Base-by-base conservation (phyloP, 2,329 filamentous ascomycete species). In the Exophiala sp. region DNA sequence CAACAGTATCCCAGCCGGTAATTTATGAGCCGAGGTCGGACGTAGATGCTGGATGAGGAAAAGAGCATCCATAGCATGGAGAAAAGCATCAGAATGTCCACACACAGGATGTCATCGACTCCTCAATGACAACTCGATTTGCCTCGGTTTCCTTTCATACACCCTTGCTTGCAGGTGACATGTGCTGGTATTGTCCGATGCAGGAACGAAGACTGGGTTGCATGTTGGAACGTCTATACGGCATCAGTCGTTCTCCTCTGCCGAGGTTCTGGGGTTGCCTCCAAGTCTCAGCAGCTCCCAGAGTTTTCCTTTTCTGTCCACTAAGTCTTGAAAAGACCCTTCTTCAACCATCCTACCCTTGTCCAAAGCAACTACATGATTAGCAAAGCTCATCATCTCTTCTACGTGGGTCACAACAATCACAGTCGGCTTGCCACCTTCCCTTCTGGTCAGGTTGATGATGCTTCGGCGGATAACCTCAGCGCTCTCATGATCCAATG, bases 351-450 rank as follows among this genome's bases (percentile, higher is more conserved):
- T 75, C 2, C 81, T 78, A 0, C 84, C 80, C n/a, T 88, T 80
- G 24, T 95, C 77, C 55, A 86, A 62, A 58, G 96, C 82, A 1
- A 92, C 75, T 6, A 96, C 75, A 41, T 81, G 77, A 66, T 90
- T 85, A 0, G 87, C 88, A 54, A 89, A 81, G 53, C 79, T 78
- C 88, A 97, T 96, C 89, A 96, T 95, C 65, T 92, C 86, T 57
- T 75, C 77, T 52, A 80, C 82, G 71, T 96, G 92, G 45, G 91
- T 96, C 36, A 95, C 86, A 20, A 95, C 79, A 12, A 96, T 76
- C 0, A 95, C 82, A 0, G 87, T 87, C 68, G 89, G 79, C n/a
- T 21, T 42, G 12, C 38, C 40, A 0, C 73, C 74, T 39, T 3
- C 64, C 58, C 10, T 64, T 63, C 20, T 52, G 32, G 45, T 29